Conservation (phyloP, 352 stramenopile species). For the Synura sp. region DNA sequence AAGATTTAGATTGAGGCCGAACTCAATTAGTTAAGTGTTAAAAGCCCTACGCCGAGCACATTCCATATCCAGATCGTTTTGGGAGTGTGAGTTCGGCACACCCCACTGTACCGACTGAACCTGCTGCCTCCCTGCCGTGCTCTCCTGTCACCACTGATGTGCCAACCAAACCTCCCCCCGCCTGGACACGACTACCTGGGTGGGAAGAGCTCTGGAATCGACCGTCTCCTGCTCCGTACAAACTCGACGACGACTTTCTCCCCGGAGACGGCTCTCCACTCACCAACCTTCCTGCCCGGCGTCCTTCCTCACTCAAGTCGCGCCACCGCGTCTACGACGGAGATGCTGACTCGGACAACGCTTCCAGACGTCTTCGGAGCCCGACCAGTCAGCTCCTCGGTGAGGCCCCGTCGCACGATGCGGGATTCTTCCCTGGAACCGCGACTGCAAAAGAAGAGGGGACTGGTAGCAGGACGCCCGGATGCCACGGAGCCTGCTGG, state of each 20-base stretch:
- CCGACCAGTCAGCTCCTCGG: neutral
- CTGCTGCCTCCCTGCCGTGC: no score
- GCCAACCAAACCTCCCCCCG: no score
- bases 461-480: conserved; percentile 15
- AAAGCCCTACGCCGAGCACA: no score
- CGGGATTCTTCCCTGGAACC: conserved; percentile 5
- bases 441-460: neutral
- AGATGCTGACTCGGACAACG: conserved; percentile 3
- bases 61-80: no score
- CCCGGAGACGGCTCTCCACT: conserved; percentile 6
- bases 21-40: no score
- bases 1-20: no score
- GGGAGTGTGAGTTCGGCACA: no score
- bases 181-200: no score
- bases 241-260: conserved; percentile 12
- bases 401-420: conserved; percentile 19
- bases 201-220: no score
- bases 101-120: no score
- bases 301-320: neutral
- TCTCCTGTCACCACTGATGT: no score
- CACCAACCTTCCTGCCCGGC: neutral
- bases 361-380: neutral
- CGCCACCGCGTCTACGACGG: neutral
- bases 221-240: conserved; percentile 8
- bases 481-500: no score